Percentiles rank a stretch among this genome's conserved stretches.
Conservation (phyloP, 345 rosid genomes). For the Excoecaria agallocha region DNA sequence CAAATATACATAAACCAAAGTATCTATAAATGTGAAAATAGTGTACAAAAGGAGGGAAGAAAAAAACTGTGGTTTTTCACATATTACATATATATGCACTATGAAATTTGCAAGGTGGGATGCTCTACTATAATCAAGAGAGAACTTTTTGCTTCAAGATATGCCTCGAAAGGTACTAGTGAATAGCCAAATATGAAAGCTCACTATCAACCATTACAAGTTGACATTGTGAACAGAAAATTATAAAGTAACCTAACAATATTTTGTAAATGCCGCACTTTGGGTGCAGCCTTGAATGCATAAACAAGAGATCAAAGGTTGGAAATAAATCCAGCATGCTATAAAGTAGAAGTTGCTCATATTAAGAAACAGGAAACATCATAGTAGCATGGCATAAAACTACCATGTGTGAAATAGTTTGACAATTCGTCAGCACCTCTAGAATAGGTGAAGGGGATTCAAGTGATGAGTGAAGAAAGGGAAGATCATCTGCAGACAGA, state of each 20-base stretch:
- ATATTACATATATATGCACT: no score
- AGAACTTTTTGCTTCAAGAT: neutral
- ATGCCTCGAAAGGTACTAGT: neutral
- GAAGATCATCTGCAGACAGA: conserved; percentile 55
- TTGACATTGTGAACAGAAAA: neutral
- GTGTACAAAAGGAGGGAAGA: neutral
- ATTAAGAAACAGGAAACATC: conserved; percentile 27
- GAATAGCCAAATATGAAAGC: neutral
- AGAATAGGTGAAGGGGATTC: conserved; percentile 63
- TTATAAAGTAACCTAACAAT: conserved; percentile 42
- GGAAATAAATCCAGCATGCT: conserved; percentile 91
- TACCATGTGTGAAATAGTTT: neutral
- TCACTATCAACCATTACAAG: neutral
- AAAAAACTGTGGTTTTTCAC: neutral
- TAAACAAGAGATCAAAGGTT: conserved; percentile 62
- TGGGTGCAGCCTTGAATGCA: conserved; percentile 74
- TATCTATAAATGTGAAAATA: no score
- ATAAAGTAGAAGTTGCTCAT: conserved; percentile 26
- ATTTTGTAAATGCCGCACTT: conserved; percentile 51
- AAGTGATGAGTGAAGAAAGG: conserved; percentile 72
- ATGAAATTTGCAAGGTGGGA: neutral
- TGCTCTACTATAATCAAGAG: neutral
- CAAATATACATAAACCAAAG: neutral
- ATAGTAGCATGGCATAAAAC: neutral
- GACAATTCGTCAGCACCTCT: conserved; percentile 42